Evolutionary conservation across 78 protist species (phyloP).

Genomic region (Dictyostelium brefeldianum): DNA sequence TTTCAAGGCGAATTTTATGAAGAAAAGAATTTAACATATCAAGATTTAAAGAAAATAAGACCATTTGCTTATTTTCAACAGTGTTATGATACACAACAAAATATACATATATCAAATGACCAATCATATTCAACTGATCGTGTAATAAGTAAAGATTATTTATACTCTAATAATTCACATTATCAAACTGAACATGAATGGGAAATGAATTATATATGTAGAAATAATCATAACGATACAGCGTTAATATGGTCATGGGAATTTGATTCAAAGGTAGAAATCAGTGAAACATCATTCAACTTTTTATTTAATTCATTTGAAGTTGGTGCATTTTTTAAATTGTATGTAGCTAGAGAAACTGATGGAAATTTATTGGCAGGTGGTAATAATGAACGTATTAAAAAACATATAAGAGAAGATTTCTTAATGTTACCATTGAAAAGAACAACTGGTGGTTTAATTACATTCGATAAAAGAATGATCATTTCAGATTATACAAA

Average conservation of each 20-base stretch:
- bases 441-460: not conserved
- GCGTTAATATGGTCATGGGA: conserved; percentile 1
- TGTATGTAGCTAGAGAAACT: not conserved
- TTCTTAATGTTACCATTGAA: not conserved
- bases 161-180: not conserved
- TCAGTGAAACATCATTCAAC: not conserved
- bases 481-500: not conserved
- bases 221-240: not conserved
- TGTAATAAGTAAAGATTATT: not conserved
- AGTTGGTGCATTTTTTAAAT: not conserved
- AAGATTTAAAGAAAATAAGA: too few relatives aligned
- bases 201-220: conserved; percentile 15
- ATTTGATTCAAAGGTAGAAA: not conserved
- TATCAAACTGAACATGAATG: not conserved
- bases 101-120: too few relatives aligned
- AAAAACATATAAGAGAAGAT: not conserved
- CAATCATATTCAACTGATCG: too few relatives aligned
- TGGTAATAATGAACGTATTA: not conserved
- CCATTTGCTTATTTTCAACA: too few relatives aligned
- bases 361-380: not conserved
- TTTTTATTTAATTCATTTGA: not conserved
- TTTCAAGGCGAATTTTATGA: too few relatives aligned
- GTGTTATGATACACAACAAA: too few relatives aligned
- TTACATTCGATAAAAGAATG: not conserved
- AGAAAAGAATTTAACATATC: too few relatives aligned